These are phyloP conservation scores for Fusarium sp. DNA, from an alignment of 2,329 filamentous ascomycete species.

Conservation along the genomic window DNA sequence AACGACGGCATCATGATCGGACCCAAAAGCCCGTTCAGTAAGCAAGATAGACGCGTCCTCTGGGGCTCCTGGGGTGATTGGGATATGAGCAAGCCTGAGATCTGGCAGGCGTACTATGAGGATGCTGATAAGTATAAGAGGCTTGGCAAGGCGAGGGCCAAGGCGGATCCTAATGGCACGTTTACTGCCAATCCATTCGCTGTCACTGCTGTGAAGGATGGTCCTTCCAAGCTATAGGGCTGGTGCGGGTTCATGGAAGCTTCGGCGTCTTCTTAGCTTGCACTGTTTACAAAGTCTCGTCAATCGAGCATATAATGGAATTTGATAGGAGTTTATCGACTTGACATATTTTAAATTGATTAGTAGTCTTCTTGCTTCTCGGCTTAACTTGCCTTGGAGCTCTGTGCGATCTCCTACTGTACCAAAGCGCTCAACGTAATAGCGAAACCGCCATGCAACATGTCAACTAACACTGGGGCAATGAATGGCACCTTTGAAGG, in stretches of 20 bases:
- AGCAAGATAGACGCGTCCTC: conserved; percentile 55
- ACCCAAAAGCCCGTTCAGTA: conserved; percentile 53
- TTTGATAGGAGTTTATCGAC: too few species aligned
- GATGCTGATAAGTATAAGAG: conserved; percentile 53
- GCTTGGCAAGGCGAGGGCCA: conserved; percentile 48
- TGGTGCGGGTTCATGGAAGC: not conserved
- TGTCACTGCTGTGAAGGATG: conserved; percentile 22
- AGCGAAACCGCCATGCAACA: not conserved
- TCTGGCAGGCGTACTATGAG: conserved; percentile 56
- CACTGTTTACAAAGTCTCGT: not conserved
- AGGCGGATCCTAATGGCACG: conserved; percentile 53
- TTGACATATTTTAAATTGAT: too few species aligned
- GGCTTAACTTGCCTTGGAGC: too few species aligned
- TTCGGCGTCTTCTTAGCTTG: too few species aligned
- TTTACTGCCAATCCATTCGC: conserved; percentile 57
- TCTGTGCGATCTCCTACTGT: too few species aligned
- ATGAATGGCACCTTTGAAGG: not conserved
- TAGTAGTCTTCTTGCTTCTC: too few species aligned
- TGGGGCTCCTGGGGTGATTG: conserved; percentile 58
- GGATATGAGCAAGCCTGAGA: conserved; percentile 49
- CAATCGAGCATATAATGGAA: not conserved
- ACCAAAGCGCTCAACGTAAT: too few species aligned
- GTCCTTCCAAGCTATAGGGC: not conserved
- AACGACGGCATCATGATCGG: conserved; percentile 56
- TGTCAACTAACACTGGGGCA: not conserved